phyloP scores from a whole-genome alignment of 345 rosid species.

The Zanthoxylum bungeanum region DNA sequence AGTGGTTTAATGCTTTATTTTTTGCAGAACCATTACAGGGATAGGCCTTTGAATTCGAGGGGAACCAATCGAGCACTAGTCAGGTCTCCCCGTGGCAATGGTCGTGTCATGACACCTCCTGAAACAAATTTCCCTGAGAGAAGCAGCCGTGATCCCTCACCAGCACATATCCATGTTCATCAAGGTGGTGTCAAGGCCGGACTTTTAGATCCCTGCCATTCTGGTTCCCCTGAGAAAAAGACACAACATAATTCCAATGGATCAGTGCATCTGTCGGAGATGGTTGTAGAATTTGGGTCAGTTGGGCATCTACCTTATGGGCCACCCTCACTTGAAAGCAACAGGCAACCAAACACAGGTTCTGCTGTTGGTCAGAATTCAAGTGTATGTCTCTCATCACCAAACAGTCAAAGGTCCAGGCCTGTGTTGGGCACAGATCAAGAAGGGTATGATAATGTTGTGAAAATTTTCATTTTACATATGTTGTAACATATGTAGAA shows the following conservation, averaged over 20 bases:
- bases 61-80: slow-evolving; percentile 48
- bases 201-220: slow-evolving; percentile 35
- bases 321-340: slow-evolving; percentile 28
- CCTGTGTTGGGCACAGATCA: slow-evolving; percentile 30
- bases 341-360: slow-evolving; percentile 23
- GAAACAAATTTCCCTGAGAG: slow-evolving; percentile 47
- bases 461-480: not conserved
- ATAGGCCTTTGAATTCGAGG: slow-evolving; percentile 39
- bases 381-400: slow-evolving; percentile 19
- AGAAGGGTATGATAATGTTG: slow-evolving; percentile 44
- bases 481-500: not conserved
- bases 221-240: slow-evolving; percentile 37
- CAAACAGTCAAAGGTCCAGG: slow-evolving; percentile 33
- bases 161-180: slow-evolving; percentile 25
- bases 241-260: slow-evolving; percentile 43
- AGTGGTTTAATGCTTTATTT: slow-evolving; percentile 19
- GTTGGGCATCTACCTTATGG: slow-evolving; percentile 26
- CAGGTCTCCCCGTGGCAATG: slow-evolving; percentile 62
- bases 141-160: slow-evolving; percentile 37
- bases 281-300: slow-evolving; percentile 42
- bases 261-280: slow-evolving; percentile 33
- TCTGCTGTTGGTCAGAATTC: slow-evolving; percentile 23
- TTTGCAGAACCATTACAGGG: slow-evolving; percentile 80
- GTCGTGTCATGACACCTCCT: slow-evolving; percentile 26
- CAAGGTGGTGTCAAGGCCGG: slow-evolving; percentile 38